Base-by-base conservation (phyloP, 805 yeast species). In the Blastobotrys attinorum region DNA sequence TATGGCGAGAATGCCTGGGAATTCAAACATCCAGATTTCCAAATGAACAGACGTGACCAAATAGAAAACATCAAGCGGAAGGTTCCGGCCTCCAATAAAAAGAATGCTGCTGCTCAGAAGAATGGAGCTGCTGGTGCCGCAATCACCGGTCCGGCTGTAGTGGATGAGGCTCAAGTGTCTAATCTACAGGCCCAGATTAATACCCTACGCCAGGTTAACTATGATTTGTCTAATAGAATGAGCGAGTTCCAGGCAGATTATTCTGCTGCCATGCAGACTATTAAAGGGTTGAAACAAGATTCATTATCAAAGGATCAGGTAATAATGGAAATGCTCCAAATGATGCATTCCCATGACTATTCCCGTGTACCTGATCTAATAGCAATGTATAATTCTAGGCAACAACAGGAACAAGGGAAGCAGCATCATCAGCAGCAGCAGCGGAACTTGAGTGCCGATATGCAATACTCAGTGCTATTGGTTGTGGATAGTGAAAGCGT, bases 21-120 rank as follows among this genome's bases (percentile, higher is more conserved):
- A 61, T 90, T 92, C 67, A 79, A 80, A 58, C 97, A 92, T 62
- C 95, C 96, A 0, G 86, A 79, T 51, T 92, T 92, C 63, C 75
- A 75, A 51, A 75, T 76, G 27, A 81, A 84, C 61, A 86, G 86
- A 57, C 72, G 76, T 43, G 82, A 78, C n/a, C 78, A 86, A 8
- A 70, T 94, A 31, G 95, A 89, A 40, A 83, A 84, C 51, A 92
- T 92, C 58, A 86, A 85, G 57, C 67, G 97, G 38, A 89, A 89
- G 60, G 81, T 52, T n/a, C 92, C 65, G 69, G 13, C 68, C 71
- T 44, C 77, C 75, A 51, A 74, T 76, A 55, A 50, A 55, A 37
- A 17, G 17, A 18, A 45, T 60, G 55, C 43, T 47, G n/a, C n/a
- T n/a, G n/a, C n/a, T n/a, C n/a, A n/a, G n/a, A n/a, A n/a, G n/a